Evolutionary conservation across 352 stramenopile genomes (phyloP).

Genomic region (Hyaloperonospora brassicae): DNA sequence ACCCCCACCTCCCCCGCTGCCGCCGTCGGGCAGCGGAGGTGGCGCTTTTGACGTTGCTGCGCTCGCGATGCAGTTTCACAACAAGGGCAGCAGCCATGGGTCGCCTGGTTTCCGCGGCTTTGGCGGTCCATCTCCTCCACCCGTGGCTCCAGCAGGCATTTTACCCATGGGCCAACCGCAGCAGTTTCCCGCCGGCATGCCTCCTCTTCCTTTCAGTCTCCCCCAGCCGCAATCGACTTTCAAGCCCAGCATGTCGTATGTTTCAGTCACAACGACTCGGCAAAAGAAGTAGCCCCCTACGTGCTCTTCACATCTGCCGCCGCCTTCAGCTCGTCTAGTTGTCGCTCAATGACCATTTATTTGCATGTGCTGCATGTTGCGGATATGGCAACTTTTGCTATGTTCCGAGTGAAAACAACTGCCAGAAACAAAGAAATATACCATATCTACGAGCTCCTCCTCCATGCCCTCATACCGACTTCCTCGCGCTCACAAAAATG

Average conservation of each 20-base stretch:
- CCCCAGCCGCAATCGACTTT: slow-evolving; percentile 42
- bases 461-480: no score
- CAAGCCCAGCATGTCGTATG: slow-evolving; percentile 77
- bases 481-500: no score
- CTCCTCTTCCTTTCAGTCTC: slow-evolving; percentile 26
- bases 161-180: slow-evolving; percentile 17
- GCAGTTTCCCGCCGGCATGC: slow-evolving; percentile 30
- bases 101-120: slow-evolving; percentile 32
- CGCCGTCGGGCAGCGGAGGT: slow-evolving; percentile 14
- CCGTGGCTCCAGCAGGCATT: slow-evolving; percentile 21
- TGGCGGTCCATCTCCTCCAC: slow-evolving; percentile 23
- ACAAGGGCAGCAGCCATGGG: slow-evolving; percentile 13
- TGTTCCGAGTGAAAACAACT: no score
- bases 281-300: slow-evolving; percentile 44
- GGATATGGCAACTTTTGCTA: slow-evolving; percentile 5
- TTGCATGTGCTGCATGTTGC: slow-evolving; percentile 15
- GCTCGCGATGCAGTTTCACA: slow-evolving; percentile 80
- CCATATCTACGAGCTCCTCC: no score
- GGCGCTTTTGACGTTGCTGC: slow-evolving; percentile 48
- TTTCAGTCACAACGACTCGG: slow-evolving; percentile 52
- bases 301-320: slow-evolving; percentile 14
- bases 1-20: slow-evolving; percentile 22
- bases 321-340: slow-evolving; percentile 14
- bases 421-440: slow-evolving; percentile 17
- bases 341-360: slow-evolving; percentile 22